phyloP scores from a whole-genome alignment of 257 asterid genomes.

The Jasminum sambac region DNA sequence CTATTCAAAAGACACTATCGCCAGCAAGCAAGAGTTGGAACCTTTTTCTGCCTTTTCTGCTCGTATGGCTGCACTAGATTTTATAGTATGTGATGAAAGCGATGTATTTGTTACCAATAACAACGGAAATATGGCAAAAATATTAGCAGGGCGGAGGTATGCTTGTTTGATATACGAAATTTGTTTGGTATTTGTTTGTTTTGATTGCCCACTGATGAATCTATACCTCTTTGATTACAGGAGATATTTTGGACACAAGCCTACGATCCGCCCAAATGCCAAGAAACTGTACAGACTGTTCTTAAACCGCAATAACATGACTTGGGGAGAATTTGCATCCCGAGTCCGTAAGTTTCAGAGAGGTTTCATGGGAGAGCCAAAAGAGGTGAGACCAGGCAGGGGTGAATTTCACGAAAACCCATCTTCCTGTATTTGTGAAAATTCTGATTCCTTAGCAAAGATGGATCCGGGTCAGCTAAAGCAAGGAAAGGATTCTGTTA shows the following conservation, averaged over 20 bases:
- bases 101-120: conserved; percentile 94
- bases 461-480: conserved; percentile 32
- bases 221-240: conserved; percentile 42
- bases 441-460: conserved; percentile 50
- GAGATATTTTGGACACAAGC: conserved; percentile 98
- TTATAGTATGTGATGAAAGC: conserved; percentile 89
- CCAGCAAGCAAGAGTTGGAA: conserved; percentile 67
- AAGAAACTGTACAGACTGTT: conserved; percentile 71
- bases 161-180: conserved; percentile 11
- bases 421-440: conserved; percentile 84
- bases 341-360: conserved; percentile 55
- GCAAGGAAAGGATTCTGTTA: conserved; percentile 32
- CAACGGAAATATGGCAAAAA: conserved; percentile 99
- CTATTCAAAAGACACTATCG: conserved; percentile 79
- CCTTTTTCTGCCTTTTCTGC: conserved; percentile 83
- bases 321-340: conserved; percentile 72
- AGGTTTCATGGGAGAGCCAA: conserved; percentile 96
- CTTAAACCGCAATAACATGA: conserved; percentile 61
- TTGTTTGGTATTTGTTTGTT: background rate
- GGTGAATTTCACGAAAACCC: conserved; percentile 97
- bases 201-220: conserved; percentile 1
- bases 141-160: conserved; percentile 94
- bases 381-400: conserved; percentile 87
- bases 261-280: conserved; percentile 94
- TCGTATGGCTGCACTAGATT: conserved; percentile 96